phyloP scores from a whole-genome alignment of 176 grass and related monocot species.

The Lolium rigidum region DNA sequence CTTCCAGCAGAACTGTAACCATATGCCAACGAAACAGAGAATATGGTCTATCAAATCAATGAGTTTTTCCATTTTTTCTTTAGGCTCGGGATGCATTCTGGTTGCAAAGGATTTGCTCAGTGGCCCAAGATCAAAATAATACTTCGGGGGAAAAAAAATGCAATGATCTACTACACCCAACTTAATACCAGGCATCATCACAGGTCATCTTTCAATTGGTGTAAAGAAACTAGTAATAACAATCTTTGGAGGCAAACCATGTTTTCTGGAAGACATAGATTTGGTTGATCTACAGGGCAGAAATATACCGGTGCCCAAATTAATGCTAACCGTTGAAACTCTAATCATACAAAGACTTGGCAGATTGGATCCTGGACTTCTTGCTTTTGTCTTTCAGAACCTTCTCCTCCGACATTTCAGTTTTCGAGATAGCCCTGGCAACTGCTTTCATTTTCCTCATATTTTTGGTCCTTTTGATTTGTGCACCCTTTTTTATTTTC shows the following conservation, averaged over 20 bases:
- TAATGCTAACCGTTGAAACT: not conserved
- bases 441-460: conserved; percentile 71
- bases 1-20: too few relatives aligned
- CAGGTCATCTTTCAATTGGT: not conserved
- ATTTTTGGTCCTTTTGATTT: conserved; percentile 68
- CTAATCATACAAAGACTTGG: conserved; percentile 86
- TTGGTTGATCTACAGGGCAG: conserved; percentile 20
- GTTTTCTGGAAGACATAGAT: not conserved
- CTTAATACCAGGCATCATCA: conserved; percentile 4
- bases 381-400: conserved; percentile 71
- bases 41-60: too few relatives aligned
- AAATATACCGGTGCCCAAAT: conserved; percentile 29
- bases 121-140: not conserved
- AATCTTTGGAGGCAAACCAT: not conserved
- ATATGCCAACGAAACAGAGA: too few relatives aligned
- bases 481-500: conserved; percentile 81
- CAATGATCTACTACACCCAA: not conserved
- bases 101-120: not conserved
- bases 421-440: conserved; percentile 62
- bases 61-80: too few relatives aligned
- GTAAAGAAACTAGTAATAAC: not conserved
- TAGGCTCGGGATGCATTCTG: too few relatives aligned
- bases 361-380: conserved; percentile 75
- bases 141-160: not conserved
- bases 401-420: conserved; percentile 76